Evolutionary conservation across 169 alveolate species (phyloP).

Genomic region (Perkinsus marinus): DNA sequence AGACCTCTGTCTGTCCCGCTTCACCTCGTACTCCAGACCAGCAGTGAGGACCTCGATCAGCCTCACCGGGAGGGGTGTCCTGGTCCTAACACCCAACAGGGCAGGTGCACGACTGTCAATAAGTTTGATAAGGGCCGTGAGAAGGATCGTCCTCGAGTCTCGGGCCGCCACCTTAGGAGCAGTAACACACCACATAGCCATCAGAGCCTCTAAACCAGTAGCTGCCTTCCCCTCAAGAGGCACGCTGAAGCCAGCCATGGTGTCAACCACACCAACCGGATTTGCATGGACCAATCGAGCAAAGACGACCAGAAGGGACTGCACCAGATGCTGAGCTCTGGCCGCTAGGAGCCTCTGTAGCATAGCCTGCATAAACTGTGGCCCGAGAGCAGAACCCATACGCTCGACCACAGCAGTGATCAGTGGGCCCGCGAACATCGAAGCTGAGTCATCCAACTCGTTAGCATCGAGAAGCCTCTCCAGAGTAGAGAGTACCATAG

Average conservation of each 20-base stretch:
- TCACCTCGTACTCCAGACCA: background rate
- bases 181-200: background rate
- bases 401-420: background rate
- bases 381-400: background rate
- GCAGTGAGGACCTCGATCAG: background rate
- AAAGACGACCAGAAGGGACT: background rate
- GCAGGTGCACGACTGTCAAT: background rate
- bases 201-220: background rate
- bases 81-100: background rate
- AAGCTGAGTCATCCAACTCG: background rate
- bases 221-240: background rate
- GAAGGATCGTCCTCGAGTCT: background rate
- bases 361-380: background rate
- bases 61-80: background rate
- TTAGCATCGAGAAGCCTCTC: background rate
- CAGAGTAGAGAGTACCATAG: background rate
- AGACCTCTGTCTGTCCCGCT: background rate
- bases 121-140: background rate
- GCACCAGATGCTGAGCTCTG: background rate
- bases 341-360: background rate
- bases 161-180: background rate
- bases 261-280: background rate
- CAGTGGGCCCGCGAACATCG: background rate
- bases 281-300: background rate
- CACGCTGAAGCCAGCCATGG: background rate